Evolutionary conservation across 148 eudicot species (phyloP).

Genomic region (Nepenthes mirabilis): DNA sequence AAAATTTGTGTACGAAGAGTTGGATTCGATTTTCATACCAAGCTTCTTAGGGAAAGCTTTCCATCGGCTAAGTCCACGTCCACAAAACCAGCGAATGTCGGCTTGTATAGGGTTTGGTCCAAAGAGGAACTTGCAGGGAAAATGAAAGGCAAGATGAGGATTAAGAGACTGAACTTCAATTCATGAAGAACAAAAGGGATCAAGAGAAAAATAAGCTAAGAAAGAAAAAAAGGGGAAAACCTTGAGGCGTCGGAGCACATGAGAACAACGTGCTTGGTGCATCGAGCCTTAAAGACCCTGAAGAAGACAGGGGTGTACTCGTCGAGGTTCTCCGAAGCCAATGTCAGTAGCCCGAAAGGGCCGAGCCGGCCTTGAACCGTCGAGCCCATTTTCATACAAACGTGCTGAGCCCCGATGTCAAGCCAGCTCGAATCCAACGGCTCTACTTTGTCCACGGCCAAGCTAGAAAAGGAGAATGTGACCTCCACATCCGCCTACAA

Average conservation of each 20-base stretch:
- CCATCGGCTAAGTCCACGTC: slow-evolving; percentile 33
- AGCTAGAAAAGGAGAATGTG: slow-evolving; percentile 25
- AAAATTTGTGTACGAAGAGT: too few relatives aligned
- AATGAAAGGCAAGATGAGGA: neutral
- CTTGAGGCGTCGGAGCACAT: slow-evolving; percentile 51
- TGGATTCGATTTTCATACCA: slow-evolving; percentile 22
- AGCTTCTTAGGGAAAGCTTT: slow-evolving; percentile 37
- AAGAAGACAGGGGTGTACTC: slow-evolving; percentile 45
- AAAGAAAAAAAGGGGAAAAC: slow-evolving; percentile 5
- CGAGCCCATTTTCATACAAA: slow-evolving; percentile 36
- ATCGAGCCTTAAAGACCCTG: slow-evolving; percentile 26
- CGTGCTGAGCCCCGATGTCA: slow-evolving; percentile 20
- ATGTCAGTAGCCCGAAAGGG: slow-evolving; percentile 60
- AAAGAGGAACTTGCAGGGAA: slow-evolving; percentile 26
- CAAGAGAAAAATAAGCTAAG: neutral
- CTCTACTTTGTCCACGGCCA: slow-evolving; percentile 31
- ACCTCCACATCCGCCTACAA: slow-evolving; percentile 59
- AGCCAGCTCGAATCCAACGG: slow-evolving; percentile 39
- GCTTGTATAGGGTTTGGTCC: slow-evolving; percentile 22
- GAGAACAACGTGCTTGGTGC: slow-evolving; percentile 30
- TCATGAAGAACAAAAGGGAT: neutral
- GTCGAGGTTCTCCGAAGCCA: slow-evolving; percentile 32
- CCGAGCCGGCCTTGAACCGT: slow-evolving; percentile 50
- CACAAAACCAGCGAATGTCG: slow-evolving; percentile 42
- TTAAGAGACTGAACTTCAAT: neutral